phyloP scores from a whole-genome alignment of 306 rosid species.

The Argentina anserina region DNA sequence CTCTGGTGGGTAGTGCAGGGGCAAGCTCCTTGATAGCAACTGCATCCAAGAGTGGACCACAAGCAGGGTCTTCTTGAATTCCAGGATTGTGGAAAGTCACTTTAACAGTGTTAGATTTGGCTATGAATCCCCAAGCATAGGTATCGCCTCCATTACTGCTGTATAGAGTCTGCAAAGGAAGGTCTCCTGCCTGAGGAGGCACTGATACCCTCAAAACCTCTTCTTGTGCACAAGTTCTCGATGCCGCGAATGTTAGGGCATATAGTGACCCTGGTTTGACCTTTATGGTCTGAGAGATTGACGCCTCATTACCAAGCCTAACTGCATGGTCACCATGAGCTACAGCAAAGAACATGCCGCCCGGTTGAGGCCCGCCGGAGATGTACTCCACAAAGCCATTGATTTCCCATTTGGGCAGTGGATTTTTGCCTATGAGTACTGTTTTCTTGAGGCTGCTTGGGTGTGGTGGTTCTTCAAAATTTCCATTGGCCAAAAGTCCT shows the following conservation, averaged over 20 bases:
- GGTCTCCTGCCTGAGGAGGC: constrained; percentile 69
- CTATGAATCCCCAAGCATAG: constrained; percentile 73
- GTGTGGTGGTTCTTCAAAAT: constrained; percentile 75
- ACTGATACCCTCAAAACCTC: constrained; percentile 78
- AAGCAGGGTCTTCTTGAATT: constrained; percentile 83
- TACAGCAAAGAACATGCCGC: constrained; percentile 84
- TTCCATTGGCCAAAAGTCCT: constrained; percentile 79
- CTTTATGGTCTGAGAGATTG: constrained; percentile 71
- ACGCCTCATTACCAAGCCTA: constrained; percentile 89
- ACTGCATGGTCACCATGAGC: constrained; percentile 88
- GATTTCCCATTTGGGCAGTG: constrained; percentile 85
- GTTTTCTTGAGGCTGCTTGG: constrained; percentile 52
- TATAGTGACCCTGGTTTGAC: constrained; percentile 59
- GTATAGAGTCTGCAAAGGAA: constrained; percentile 85
- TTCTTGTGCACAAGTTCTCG: constrained; percentile 96
- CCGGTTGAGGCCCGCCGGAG: constrained; percentile 86
- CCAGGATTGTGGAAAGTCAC: constrained; percentile 90
- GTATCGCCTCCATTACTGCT: constrained; percentile 76
- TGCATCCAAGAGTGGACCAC: constrained; percentile 94
- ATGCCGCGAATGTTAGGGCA: constrained; percentile 84
- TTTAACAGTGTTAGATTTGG: constrained; percentile 38
- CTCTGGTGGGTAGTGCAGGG: constrained; percentile 64
- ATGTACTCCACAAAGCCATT: constrained; percentile 86
- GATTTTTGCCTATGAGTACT: constrained; percentile 55
- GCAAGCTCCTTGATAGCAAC: constrained; percentile 80